phyloP scores from a whole-genome alignment of 129 eudicot species.

The Chrysanthemum seticuspe region DNA sequence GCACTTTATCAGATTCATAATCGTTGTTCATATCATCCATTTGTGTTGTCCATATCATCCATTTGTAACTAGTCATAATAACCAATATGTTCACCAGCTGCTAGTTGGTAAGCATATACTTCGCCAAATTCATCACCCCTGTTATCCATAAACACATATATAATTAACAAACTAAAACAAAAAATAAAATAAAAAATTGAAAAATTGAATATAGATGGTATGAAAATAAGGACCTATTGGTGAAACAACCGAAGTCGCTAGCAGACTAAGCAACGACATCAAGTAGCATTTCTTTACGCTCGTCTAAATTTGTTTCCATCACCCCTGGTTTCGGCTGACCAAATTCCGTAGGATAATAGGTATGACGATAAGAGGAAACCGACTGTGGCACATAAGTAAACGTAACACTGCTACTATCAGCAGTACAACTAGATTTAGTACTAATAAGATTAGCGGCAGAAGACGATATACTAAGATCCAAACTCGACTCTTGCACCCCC shows the following conservation, averaged over 20 bases:
- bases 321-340: slow-evolving; percentile 50
- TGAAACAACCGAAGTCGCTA: slow-evolving; percentile 36
- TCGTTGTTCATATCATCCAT: slow-evolving; percentile 30
- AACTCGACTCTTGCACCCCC: slow-evolving; percentile 48
- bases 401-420: slow-evolving; percentile 68
- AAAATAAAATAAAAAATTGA: not conserved
- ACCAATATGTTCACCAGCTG: slow-evolving; percentile 38
- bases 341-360: slow-evolving; percentile 34
- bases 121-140: slow-evolving; percentile 80
- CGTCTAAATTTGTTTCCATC: slow-evolving; percentile 46
- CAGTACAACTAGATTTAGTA: slow-evolving; percentile 66
- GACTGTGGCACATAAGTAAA: slow-evolving; percentile 63
- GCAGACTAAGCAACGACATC: slow-evolving; percentile 35
- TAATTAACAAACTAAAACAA: not conserved
- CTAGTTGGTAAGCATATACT: slow-evolving; percentile 48
- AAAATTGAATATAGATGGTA: not conserved
- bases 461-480: slow-evolving; percentile 55
- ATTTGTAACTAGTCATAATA: slow-evolving; percentile 48
- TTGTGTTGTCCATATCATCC: slow-evolving; percentile 34
- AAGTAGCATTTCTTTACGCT: slow-evolving; percentile 36
- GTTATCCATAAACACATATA: slow-evolving; percentile 24
- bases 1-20: slow-evolving; percentile 50
- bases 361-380: slow-evolving; percentile 30
- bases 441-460: slow-evolving; percentile 68
- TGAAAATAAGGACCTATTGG: slow-evolving; percentile 53